A percentile compares a stretch with the other conserved stretches of the same genome.
These are phyloP conservation scores for Aphanomyces astaci DNA, from an alignment of 352 stramenopile genomes.

Conservation along the genomic window DNA sequence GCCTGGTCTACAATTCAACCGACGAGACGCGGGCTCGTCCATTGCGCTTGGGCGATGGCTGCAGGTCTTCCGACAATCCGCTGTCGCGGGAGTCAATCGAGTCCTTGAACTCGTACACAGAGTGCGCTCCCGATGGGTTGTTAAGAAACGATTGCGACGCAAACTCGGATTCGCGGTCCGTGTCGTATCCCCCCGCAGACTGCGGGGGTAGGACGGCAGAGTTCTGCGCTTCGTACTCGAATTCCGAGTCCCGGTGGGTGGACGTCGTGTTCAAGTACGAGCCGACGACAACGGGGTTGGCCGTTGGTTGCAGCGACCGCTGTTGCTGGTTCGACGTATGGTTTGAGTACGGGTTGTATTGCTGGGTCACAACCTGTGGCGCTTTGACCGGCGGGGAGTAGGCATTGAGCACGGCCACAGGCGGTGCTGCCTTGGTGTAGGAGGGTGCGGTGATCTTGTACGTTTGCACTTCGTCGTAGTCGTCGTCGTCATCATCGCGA, in stretches of 20 bases:
- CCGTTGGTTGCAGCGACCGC: background rate
- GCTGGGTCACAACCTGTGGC: background rate
- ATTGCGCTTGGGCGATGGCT: background rate
- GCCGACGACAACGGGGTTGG: background rate
- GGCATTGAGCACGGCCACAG: background rate
- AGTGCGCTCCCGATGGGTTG: background rate
- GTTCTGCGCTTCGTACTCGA: background rate
- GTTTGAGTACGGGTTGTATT: constrained; percentile 7
- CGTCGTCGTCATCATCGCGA: constrained; percentile 25
- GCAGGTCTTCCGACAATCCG: background rate
- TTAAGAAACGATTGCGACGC: background rate
- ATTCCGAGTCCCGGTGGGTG: background rate
- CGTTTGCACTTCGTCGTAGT: constrained; percentile 10
- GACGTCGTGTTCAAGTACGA: constrained; percentile 10
- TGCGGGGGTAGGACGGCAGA: background rate
- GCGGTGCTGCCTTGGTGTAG: constrained; percentile 1
- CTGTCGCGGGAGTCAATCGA: constrained; percentile 23
- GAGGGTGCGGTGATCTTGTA: background rate
- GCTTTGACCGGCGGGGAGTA: background rate
- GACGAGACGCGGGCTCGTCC: constrained; percentile 9
- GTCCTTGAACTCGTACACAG: constrained; percentile 22
- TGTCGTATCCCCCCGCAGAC: background rate
- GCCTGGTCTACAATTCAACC: constrained; percentile 9
- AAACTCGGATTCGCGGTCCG: constrained; percentile 12
- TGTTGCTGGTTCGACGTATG: background rate